Evolutionary conservation across 768 basidiomycete species (phyloP).

Genomic region (Russula foetens): DNA sequence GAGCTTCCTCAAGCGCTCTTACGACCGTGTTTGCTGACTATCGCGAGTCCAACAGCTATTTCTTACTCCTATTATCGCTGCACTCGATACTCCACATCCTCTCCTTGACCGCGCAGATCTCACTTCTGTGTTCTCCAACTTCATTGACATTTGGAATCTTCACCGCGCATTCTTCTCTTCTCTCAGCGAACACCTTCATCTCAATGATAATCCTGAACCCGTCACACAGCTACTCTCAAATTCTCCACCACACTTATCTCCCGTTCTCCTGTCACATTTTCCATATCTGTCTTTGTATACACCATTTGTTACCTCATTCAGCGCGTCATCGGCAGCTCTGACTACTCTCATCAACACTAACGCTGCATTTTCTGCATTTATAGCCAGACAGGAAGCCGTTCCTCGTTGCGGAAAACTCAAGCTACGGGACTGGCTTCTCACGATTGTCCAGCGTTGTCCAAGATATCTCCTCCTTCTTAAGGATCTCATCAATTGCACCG

Average conservation of each 20-base stretch:
- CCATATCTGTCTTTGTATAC: conserved; percentile 85
- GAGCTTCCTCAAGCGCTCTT: neutral
- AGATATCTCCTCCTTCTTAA: conserved; percentile 78
- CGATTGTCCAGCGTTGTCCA: conserved; percentile 82
- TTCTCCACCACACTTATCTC: conserved; percentile 40
- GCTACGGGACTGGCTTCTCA: conserved; percentile 78
- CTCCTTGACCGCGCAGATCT: conserved; percentile 63
- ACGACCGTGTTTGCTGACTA: neutral
- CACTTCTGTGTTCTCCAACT: conserved; percentile 76
- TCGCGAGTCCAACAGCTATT: conserved; percentile 52
- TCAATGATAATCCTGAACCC: conserved; percentile 1
- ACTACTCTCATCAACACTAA: conserved; percentile 47
- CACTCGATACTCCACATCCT: conserved; percentile 59
- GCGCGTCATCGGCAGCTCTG: conserved; percentile 53
- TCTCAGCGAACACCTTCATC: conserved; percentile 39
- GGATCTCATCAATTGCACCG: conserved; percentile 66
- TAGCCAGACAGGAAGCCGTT: conserved; percentile 58
- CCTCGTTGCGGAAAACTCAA: conserved; percentile 66
- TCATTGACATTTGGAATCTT: conserved; percentile 87
- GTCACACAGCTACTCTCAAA: conserved; percentile 18
- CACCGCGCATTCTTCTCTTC: conserved; percentile 67
- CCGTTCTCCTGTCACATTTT: conserved; percentile 69
- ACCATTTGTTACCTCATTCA: conserved; percentile 76
- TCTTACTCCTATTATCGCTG: conserved; percentile 66
- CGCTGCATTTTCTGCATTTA: conserved; percentile 51